phyloP scores from a whole-genome alignment of 2,329 filamentous ascomycete genomes.

The Chrysosporium queenslandicum region DNA sequence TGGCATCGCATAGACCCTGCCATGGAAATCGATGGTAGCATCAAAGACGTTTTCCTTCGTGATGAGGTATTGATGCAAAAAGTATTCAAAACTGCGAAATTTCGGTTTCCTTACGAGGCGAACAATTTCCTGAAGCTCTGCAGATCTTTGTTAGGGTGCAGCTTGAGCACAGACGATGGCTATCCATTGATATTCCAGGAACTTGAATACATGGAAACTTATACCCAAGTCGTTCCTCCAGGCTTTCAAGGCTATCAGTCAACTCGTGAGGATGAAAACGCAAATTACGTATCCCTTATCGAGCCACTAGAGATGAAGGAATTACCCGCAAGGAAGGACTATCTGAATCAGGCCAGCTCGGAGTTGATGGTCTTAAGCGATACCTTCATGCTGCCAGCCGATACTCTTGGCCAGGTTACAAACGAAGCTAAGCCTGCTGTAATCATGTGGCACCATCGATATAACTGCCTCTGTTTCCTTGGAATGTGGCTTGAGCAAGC shows the following conservation, averaged over 20 bases:
- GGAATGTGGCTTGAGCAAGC: constrained; percentile 53
- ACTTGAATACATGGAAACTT: constrained; percentile 58
- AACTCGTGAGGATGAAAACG: constrained; percentile 75
- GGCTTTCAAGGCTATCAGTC: constrained; percentile 66
- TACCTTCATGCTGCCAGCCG: constrained; percentile 30
- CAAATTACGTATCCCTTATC: constrained; percentile 61
- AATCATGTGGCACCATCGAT: constrained; percentile 61
- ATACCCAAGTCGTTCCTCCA: constrained; percentile 67
- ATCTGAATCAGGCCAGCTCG: background rate
- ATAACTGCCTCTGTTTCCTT: constrained; percentile 70
- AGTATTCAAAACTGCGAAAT: constrained; percentile 58
- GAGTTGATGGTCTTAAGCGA: constrained; percentile 30
- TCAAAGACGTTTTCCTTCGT: constrained; percentile 46
- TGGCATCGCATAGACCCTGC: constrained; percentile 17
- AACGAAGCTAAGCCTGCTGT: constrained; percentile 68
- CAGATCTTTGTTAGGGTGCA: constrained; percentile 49
- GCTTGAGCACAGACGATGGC: constrained; percentile 39
- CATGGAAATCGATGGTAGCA: constrained; percentile 24
- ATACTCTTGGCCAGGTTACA: constrained; percentile 50
- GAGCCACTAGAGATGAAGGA: constrained; percentile 45
- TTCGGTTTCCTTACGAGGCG: constrained; percentile 78
- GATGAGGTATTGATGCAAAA: constrained; percentile 48
- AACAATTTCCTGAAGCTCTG: constrained; percentile 65
- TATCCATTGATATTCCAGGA: constrained; percentile 49
- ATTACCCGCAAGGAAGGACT: constrained; percentile 14